A percentile compares a stretch with the other conserved stretches of the same genome.
Evolutionary conservation across 1,284 basidiomycete species (phyloP).

Genomic region (Irpex lacteus): DNA sequence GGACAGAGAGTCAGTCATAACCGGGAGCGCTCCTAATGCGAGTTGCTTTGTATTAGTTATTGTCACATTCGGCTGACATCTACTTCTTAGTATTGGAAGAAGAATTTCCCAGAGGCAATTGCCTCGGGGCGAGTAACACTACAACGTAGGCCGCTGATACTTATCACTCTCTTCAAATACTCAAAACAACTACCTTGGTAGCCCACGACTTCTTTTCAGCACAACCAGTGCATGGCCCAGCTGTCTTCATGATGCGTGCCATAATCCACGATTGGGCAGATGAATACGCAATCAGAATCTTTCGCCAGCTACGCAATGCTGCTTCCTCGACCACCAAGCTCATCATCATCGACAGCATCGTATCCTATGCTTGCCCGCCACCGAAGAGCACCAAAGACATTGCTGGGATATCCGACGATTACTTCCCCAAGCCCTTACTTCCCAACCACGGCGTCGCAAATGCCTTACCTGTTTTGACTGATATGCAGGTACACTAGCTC

Average conservation of each 20-base stretch:
- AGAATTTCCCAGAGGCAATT: slow-evolving; percentile 7
- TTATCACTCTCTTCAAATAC: not conserved
- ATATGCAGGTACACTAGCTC: not conserved
- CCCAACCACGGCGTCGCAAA: slow-evolving; percentile 7
- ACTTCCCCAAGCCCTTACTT: slow-evolving; percentile 8
- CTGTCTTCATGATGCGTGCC: slow-evolving; percentile 25
- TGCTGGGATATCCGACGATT: not conserved
- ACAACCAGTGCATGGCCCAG: slow-evolving; percentile 25
- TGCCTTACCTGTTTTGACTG: slow-evolving; percentile 6
- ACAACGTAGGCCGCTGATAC: slow-evolving; percentile 10
- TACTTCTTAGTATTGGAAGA: slow-evolving; percentile 8
- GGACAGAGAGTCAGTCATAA: slow-evolving; percentile 28
- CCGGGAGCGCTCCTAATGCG: slow-evolving; percentile 13
- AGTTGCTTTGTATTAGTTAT: not conserved
- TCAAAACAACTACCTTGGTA: not conserved
- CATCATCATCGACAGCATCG: slow-evolving; percentile 12
- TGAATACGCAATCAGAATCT: slow-evolving; percentile 18
- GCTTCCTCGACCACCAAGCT: slow-evolving; percentile 16
- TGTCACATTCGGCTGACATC: too few relatives aligned
- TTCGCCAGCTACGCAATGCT: slow-evolving; percentile 22
- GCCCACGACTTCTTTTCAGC: slow-evolving; percentile 30
- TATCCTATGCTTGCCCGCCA: slow-evolving; percentile 8
- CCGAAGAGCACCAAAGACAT: not conserved
- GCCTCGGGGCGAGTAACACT: slow-evolving; percentile 9
- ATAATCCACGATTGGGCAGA: slow-evolving; percentile 31